phyloP scores from a whole-genome alignment of 2,329 filamentous ascomycete species.

The Sclerotinia nivalis region DNA sequence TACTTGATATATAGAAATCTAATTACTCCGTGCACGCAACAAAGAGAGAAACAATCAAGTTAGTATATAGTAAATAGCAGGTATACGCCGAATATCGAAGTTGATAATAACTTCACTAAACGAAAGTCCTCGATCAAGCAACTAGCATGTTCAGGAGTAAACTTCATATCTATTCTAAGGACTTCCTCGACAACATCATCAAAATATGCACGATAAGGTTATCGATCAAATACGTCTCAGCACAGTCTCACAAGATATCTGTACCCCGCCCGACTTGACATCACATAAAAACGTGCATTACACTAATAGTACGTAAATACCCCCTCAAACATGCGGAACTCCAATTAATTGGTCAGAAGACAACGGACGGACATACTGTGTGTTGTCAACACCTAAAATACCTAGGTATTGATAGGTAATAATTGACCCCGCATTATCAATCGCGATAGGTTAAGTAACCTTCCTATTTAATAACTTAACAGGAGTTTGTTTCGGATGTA shows the following conservation, averaged over 20 bases:
- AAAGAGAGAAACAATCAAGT: neutral
- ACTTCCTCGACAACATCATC: neutral
- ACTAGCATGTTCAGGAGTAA: neutral
- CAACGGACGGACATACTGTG: neutral
- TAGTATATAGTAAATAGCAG: neutral
- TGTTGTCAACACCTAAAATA: slow-evolving; percentile 1
- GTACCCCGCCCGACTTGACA: neutral
- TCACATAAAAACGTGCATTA: neutral
- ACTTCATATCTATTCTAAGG: too few relatives aligned
- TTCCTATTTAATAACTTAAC: neutral
- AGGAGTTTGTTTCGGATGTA: neutral
- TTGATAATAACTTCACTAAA: neutral
- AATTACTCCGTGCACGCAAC: too few relatives aligned
- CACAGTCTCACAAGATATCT: neutral
- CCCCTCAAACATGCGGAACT: neutral
- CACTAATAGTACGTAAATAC: neutral
- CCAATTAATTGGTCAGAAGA: neutral
- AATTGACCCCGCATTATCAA: neutral
- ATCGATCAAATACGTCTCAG: neutral
- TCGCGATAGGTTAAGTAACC: neutral
- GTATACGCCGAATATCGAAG: neutral
- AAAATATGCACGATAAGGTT: neutral
- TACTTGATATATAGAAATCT: neutral
- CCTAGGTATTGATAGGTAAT: neutral
- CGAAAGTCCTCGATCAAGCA: neutral